Evolutionary conservation across 202 grass and related monocot species (phyloP).

Genomic region (Hordeum pubiflorum): DNA sequence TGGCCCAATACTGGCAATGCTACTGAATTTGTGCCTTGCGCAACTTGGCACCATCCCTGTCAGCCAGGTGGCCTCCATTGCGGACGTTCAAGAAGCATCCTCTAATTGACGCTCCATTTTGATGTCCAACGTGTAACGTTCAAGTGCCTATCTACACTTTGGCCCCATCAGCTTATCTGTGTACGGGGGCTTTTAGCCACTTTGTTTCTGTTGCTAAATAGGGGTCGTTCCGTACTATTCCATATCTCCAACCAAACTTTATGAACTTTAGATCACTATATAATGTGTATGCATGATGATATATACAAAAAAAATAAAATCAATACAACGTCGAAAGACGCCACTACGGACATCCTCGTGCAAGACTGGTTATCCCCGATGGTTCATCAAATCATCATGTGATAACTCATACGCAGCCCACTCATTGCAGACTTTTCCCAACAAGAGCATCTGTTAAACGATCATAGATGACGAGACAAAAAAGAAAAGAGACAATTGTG

Average conservation of each 20-base stretch:
- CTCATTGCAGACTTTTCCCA: too few species aligned
- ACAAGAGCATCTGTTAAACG: too few species aligned
- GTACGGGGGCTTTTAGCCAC: background rate
- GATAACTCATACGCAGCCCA: too few species aligned
- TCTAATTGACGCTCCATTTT: background rate
- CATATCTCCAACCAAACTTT: background rate
- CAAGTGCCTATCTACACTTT: background rate
- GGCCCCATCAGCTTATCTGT: background rate
- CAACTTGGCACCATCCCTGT: conserved; percentile 6
- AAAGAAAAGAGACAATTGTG: too few species aligned
- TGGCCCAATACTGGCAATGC: background rate
- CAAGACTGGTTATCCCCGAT: too few species aligned
- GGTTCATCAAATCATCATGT: too few species aligned
- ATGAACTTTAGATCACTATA: background rate
- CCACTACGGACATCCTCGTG: too few species aligned
- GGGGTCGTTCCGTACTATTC: background rate
- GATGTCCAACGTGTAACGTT: background rate
- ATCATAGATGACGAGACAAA: too few species aligned
- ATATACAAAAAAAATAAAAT: background rate
- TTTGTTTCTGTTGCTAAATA: background rate
- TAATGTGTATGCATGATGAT: background rate
- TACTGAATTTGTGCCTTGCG: conserved; percentile 27
- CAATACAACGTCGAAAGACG: too few species aligned
- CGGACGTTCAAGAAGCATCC: conserved; percentile 24
- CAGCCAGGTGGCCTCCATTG: conserved; percentile 27